These are phyloP conservation scores for Aegilops sharonensis DNA, from an alignment of 176 grass and related monocot species.

Conservation along the genomic window DNA sequence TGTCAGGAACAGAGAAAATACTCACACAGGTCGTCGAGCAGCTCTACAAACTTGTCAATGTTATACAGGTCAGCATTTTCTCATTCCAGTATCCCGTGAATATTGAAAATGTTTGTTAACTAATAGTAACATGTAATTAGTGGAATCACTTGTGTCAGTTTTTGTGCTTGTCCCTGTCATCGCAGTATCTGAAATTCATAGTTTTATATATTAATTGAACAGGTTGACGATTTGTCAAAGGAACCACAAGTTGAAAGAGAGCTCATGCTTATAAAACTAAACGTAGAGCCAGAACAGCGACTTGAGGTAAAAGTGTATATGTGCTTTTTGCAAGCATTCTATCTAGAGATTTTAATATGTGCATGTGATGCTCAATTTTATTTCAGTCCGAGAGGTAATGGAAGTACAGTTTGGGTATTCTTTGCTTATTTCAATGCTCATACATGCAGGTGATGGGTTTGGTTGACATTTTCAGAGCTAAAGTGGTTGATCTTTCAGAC, in stretches of 20 bases:
- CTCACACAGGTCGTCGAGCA: slow-evolving; percentile 64
- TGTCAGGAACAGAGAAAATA: slow-evolving; percentile 73
- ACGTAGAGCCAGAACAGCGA: slow-evolving; percentile 53
- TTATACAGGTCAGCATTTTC: slow-evolving; percentile 59
- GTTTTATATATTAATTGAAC: slow-evolving; percentile 1
- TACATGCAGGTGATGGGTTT: slow-evolving; percentile 64
- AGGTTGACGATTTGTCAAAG: slow-evolving; percentile 73
- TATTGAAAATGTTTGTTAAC: neutral
- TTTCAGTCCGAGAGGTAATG: neutral
- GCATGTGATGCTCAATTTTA: neutral
- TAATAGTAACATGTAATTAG: neutral
- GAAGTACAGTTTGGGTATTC: neutral
- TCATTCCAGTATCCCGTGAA: neutral
- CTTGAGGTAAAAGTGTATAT: slow-evolving; percentile 50
- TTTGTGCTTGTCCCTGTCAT: neutral
- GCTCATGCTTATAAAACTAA: slow-evolving; percentile 82
- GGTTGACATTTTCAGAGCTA: slow-evolving; percentile 67
- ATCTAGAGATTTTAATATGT: neutral
- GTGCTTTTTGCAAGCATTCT: neutral
- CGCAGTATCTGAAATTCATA: slow-evolving; percentile 6
- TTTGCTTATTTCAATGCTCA: neutral
- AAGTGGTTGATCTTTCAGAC: slow-evolving; percentile 72
- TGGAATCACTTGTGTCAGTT: neutral
- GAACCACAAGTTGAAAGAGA: slow-evolving; percentile 76
- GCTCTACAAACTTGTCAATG: slow-evolving; percentile 78